These are phyloP conservation scores for Crucibulum laeve DNA, from an alignment of 768 basidiomycete genomes.

Conservation along the genomic window DNA sequence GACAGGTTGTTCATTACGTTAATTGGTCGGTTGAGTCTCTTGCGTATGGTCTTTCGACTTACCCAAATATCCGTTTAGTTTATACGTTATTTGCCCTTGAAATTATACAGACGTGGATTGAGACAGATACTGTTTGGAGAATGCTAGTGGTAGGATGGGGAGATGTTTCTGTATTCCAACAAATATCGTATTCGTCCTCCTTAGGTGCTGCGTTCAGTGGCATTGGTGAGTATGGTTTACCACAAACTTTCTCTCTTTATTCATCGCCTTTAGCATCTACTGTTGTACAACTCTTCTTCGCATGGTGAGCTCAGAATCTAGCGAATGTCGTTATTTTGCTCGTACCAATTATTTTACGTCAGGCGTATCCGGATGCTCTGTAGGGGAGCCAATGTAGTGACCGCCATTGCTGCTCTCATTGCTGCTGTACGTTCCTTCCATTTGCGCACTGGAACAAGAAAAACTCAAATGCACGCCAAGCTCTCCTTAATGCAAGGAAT, in stretches of 20 bases:
- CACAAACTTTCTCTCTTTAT: background rate
- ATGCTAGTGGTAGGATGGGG: constrained; percentile 8
- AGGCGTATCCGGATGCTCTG: constrained; percentile 9
- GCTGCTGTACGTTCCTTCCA: constrained; percentile 1
- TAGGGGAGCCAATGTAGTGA: background rate
- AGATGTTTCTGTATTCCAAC: background rate
- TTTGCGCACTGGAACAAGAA: background rate
- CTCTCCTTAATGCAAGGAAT: constrained; percentile 1
- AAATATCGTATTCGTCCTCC: constrained; percentile 2
- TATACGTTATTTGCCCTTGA: constrained; percentile 3
- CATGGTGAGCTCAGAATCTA: constrained; percentile 3
- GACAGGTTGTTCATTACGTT: constrained; percentile 1
- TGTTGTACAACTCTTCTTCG: constrained; percentile 8
- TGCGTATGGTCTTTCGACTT: background rate
- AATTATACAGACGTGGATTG: constrained; percentile 5
- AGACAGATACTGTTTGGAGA: constrained; percentile 7
- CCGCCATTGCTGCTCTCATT: constrained; percentile 4
- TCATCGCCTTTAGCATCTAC: background rate
- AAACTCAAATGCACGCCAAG: background rate
- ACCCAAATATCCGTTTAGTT: background rate
- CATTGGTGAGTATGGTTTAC: background rate
- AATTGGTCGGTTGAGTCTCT: background rate
- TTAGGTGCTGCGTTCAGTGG: constrained; percentile 5
- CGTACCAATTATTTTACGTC: background rate
- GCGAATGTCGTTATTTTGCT: background rate